Base-by-base conservation (phyloP, 2,329 filamentous ascomycete genomes). In the Botrytis tulipae region DNA sequence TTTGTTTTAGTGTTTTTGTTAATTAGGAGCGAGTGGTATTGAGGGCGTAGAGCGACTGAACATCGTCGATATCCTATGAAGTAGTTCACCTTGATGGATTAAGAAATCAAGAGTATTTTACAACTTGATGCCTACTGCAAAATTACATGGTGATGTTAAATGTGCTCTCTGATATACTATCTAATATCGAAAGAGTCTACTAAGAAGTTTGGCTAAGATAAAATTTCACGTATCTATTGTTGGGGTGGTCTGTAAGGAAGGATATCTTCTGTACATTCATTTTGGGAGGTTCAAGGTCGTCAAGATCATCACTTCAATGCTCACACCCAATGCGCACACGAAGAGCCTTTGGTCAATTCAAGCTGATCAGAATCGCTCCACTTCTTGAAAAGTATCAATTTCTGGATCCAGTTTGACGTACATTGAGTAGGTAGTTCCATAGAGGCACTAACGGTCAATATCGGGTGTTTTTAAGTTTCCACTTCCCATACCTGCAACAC, bases 1-100 rank as follows among this genome's bases (percentile, higher is more conserved):
- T 42, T 57, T 57, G 60, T 63, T 69, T 69, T 61, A 44, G 62
- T 78, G 73, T 69, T 76, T 78, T 76, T 74, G 77, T 76, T 73
- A 75, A 77, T 77, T 65, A 44, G 35, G 48, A 70, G 72, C 66
- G 35, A 66, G 79, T 76, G 40, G 71, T 77, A 40, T 73, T 69
- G 60, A 79, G 51, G 66, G 78, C 76, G 77, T 73, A 71, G 75
- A 75, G 75, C 62, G 73, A 75, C 76, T 75, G 70, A 76, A 73
- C 74, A 73, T 77, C 74, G 76, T 74, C 71, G 67, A 78, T 78
- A 78, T 76, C 77, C 77, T 72, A 70, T 75, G 67, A 32, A 71
- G 70, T 77, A 72, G 73, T 77, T 76, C 66, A 73, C 77, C 74
- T 73, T 76, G 77, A 77, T 76, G 65, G 74, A 77, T 78, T 79